A percentile compares a stretch with the other conserved stretches of the same genome.
Conservation (phyloP, 2,329 filamentous ascomycete species). For the Pseudogymnoascus sp. region DNA sequence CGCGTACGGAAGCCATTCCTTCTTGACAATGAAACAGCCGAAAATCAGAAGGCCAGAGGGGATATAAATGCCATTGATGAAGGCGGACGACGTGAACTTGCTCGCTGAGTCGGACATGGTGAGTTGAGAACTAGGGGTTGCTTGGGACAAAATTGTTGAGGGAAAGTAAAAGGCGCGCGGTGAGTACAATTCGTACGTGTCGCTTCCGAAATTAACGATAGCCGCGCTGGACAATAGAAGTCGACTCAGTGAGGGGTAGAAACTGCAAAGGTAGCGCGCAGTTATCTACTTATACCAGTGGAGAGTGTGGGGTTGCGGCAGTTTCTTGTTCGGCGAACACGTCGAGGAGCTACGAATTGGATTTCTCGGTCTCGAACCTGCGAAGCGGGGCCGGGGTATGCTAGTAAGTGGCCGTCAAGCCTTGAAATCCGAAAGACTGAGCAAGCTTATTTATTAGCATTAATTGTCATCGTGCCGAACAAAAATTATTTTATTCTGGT, state of each 20-base stretch:
- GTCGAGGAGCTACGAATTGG: constrained; percentile 1
- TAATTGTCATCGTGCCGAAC: not conserved
- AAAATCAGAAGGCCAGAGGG: constrained; percentile 71
- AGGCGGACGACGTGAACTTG: constrained; percentile 42
- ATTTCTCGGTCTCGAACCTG: constrained; percentile 6
- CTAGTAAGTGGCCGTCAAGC: not conserved
- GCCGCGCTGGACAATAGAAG: not conserved
- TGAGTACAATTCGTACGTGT: not conserved
- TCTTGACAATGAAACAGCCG: constrained; percentile 70
- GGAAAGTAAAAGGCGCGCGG: not conserved
- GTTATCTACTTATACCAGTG: not conserved
- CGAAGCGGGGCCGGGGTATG: constrained; percentile 2
- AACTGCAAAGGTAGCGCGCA: not conserved
- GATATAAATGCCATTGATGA: constrained; percentile 74
- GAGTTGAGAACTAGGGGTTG: not conserved
- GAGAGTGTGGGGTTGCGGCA: not conserved
- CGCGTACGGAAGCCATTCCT: constrained; percentile 66
- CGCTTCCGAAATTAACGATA: not conserved
- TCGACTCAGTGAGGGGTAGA: not conserved
- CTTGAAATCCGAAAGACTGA: not conserved
- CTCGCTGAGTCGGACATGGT: not conserved
- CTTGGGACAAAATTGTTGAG: constrained; percentile 1
- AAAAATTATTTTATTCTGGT: not conserved
- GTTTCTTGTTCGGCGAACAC: not conserved
- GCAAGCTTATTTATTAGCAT: not conserved